phyloP scores from a whole-genome alignment of 2,329 filamentous ascomycete species.

The Clonostachys rosea region DNA sequence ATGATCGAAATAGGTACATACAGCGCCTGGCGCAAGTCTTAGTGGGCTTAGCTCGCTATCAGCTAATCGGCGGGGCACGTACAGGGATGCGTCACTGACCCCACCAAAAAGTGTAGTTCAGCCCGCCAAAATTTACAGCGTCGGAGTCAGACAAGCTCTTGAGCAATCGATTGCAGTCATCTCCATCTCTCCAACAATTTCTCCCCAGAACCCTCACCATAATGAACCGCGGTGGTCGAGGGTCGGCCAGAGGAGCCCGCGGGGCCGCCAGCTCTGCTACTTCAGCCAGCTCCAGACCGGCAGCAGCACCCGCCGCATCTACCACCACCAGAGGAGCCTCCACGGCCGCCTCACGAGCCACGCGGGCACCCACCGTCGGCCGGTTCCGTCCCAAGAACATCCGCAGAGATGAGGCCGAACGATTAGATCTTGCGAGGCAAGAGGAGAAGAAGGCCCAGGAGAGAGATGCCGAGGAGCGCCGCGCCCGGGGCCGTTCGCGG shows the following conservation, averaged over 20 bases:
- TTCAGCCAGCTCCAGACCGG: neutral
- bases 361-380: constrained; percentile 23
- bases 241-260: constrained; percentile 1
- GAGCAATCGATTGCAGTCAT: neutral
- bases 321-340: constrained; percentile 1
- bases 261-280: neutral
- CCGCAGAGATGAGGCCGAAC: constrained; percentile 43
- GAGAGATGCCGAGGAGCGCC: constrained; percentile 31
- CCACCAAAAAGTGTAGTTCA: too few species aligned
- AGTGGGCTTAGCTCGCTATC: neutral
- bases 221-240: constrained; percentile 2
- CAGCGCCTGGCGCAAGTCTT: too few species aligned
- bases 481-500: constrained; percentile 28
- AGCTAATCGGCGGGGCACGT: neutral
- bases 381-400: constrained; percentile 44
- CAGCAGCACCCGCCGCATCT: constrained; percentile 1
- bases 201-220: neutral
- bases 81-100: too few species aligned
- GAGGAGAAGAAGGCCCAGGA: constrained; percentile 36
- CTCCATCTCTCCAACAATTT: neutral
- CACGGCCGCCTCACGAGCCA: constrained; percentile 1
- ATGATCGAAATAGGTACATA: too few species aligned
- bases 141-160: too few species aligned
- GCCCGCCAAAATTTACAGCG: too few species aligned
- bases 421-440: constrained; percentile 38